Percentiles rank a stretch among this genome's conserved stretches.
These are phyloP conservation scores for Saccharomycopsis sp. DNA, from an alignment of 805 yeast species.

Conservation along the genomic window DNA sequence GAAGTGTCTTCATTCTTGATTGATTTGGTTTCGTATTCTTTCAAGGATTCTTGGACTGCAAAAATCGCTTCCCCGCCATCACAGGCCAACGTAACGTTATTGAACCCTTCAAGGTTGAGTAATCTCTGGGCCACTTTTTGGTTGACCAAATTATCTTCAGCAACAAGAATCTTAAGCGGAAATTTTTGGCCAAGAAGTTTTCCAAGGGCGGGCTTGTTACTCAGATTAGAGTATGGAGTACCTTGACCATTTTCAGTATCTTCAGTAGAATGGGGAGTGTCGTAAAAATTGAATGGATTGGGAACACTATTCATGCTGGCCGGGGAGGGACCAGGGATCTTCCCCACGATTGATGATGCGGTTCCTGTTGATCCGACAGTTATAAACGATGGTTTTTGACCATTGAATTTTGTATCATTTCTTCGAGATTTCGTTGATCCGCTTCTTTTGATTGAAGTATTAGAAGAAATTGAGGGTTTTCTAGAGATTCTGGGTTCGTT, in stretches of 20 bases:
- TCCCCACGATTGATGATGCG: slow-evolving; percentile 7
- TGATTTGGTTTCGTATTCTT: slow-evolving; percentile 29
- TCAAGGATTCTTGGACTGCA: slow-evolving; percentile 36
- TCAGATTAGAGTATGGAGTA: background rate
- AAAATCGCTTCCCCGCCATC: slow-evolving; percentile 89
- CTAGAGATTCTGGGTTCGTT: background rate
- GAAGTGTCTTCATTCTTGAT: slow-evolving; percentile 7
- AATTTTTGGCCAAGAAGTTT: slow-evolving; percentile 17
- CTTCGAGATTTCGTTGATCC: slow-evolving; percentile 12
- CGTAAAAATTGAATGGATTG: slow-evolving; percentile 5
- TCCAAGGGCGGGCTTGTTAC: background rate
- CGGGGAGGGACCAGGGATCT: slow-evolving; percentile 1
- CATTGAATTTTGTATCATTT: background rate
- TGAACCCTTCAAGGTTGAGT: slow-evolving; percentile 75
- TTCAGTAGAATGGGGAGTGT: background rate
- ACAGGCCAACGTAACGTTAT: slow-evolving; percentile 63
- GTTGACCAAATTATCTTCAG: slow-evolving; percentile 89
- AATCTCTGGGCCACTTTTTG: slow-evolving; percentile 89
- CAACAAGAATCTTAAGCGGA: slow-evolving; percentile 54
- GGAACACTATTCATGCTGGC: slow-evolving; percentile 8
- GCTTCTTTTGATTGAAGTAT: slow-evolving; percentile 5
- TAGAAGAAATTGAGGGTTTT: slow-evolving; percentile 6
- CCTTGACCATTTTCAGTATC: background rate
- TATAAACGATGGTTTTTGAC: slow-evolving; percentile 8
- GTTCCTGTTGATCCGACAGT: slow-evolving; percentile 16